Base-by-base conservation (phyloP, 306 rosid genomes). In the Vigna hirtella region DNA sequence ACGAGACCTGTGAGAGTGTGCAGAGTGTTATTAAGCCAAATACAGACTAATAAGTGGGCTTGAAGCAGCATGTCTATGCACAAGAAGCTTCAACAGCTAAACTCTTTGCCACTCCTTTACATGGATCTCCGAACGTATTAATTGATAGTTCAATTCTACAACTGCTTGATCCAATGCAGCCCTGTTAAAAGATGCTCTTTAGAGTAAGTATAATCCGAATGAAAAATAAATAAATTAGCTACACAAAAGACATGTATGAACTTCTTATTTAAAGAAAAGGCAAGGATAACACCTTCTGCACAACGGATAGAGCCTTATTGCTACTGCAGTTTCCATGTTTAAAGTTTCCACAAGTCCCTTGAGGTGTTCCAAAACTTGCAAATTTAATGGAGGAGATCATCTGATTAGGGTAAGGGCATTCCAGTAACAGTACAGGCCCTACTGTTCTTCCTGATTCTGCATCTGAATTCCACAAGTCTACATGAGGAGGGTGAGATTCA, bases 71-170 rank as follows among this genome's bases (percentile, higher is more conserved):
- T 58, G 48, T 65, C 77, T 81, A 87, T 66, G 87, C 73, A 84
- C 98, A 95, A 34, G 89, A 79, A 73, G 91, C 98, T 84, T 92
- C 98, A 50, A 95, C 93, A 28, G 97, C 98, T 86, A 92, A 85
- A 83, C 96, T 91, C 85, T 93, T 95, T 34, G 88, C 20, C n/a
- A 82, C 83, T 81, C 97, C 97, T 66, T 7, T 8, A 65, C 98
- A 95, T 2, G 98, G 98, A 84, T 93, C 85, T 38, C 97, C 97
- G 0, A 95, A 92, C 18, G 79, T 75, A 55, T 82, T 53, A 13
- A 43, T 67, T 16, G 99, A 89, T 55, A 88, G 94, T 66, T 61
- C 85, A 32, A 93, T 22, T 48, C 82, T 91, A 75, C 99, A 95
- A 72, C 88, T 83, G 24, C 82, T 91, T 40, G 90, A 89, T 87